A percentile compares a stretch with the other conserved stretches of the same genome.
These are phyloP conservation scores for Spathaspora jeffriesii DNA, from an alignment of 1,139 yeast genomes.

Conservation along the genomic window DNA sequence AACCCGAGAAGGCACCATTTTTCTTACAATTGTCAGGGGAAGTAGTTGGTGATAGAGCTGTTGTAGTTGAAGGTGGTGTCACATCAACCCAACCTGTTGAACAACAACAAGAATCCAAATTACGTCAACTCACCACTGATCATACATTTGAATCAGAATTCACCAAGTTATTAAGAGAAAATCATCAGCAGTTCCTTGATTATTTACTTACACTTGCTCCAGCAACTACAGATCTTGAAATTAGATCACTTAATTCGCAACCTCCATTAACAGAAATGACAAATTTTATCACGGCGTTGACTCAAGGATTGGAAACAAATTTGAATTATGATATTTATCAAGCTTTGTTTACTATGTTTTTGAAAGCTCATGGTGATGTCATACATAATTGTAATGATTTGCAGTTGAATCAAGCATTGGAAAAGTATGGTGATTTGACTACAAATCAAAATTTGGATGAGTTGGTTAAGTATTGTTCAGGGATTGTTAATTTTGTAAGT, in stretches of 20 bases:
- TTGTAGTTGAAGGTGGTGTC: slow-evolving; percentile 51
- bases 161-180: slow-evolving; percentile 62
- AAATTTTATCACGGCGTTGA: slow-evolving; percentile 65
- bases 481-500: slow-evolving; percentile 66
- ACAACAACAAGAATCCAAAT: slow-evolving; percentile 20
- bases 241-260: slow-evolving; percentile 71
- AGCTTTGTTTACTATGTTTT: slow-evolving; percentile 75
- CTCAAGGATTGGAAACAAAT: slow-evolving; percentile 57
- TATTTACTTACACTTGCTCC: slow-evolving; percentile 71
- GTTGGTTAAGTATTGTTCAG: slow-evolving; percentile 78
- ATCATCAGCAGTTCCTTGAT: slow-evolving; percentile 59
- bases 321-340: slow-evolving; percentile 69
- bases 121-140: slow-evolving; percentile 22
- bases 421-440: too few species aligned
- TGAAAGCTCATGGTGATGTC: slow-evolving; percentile 83
- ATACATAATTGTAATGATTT: slow-evolving; percentile 48
- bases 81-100: slow-evolving; percentile 8
- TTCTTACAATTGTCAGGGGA: slow-evolving; percentile 65
- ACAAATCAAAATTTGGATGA: slow-evolving; percentile 59
- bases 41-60: slow-evolving; percentile 69
- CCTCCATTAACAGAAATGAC: slow-evolving; percentile 67
- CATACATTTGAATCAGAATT: slow-evolving; percentile 68
- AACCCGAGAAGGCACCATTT: slow-evolving; percentile 86
- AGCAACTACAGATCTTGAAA: slow-evolving; percentile 79
- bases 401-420: slow-evolving; percentile 26